A percentile compares a stretch with the other conserved stretches of the same genome.
Conservation (phyloP, 78 protist species). For the Guillardia theta region DNA sequence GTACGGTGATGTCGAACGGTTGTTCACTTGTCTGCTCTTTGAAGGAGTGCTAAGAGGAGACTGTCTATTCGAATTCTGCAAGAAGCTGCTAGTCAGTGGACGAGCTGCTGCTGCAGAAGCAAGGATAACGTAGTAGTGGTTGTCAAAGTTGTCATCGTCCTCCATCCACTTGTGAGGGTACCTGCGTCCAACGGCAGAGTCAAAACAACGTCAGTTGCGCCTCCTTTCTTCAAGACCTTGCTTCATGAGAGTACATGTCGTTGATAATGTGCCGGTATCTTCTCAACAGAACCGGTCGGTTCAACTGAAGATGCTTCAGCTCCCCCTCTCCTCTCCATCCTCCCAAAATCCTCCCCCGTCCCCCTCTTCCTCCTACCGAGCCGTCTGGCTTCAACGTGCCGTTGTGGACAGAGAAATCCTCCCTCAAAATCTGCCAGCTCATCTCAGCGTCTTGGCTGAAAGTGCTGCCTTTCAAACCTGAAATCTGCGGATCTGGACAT, state of each 20-base stretch:
- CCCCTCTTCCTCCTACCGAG: background rate
- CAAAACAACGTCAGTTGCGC: background rate
- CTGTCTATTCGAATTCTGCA: too few species aligned
- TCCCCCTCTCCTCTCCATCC: background rate
- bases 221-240: background rate
- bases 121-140: too few species aligned
- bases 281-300: too few species aligned
- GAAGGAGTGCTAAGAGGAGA: too few species aligned
- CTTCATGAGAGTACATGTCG: background rate
- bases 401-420: background rate
- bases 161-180: background rate
- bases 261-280: slow-evolving; percentile 8
- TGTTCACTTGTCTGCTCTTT: too few species aligned
- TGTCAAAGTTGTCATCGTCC: background rate
- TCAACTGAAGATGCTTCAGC: too few species aligned
- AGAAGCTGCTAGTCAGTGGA: too few species aligned
- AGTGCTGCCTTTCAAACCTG: background rate
- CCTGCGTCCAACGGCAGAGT: background rate
- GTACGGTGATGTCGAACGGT: too few species aligned
- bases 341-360: background rate
- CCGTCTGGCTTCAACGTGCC: background rate
- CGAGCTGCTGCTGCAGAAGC: too few species aligned
- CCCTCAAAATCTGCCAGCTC: background rate
- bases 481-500: background rate
- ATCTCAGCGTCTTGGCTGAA: background rate